Base-by-base conservation (phyloP, 352 stramenopile genomes). In the Phytophthora ramorum region DNA sequence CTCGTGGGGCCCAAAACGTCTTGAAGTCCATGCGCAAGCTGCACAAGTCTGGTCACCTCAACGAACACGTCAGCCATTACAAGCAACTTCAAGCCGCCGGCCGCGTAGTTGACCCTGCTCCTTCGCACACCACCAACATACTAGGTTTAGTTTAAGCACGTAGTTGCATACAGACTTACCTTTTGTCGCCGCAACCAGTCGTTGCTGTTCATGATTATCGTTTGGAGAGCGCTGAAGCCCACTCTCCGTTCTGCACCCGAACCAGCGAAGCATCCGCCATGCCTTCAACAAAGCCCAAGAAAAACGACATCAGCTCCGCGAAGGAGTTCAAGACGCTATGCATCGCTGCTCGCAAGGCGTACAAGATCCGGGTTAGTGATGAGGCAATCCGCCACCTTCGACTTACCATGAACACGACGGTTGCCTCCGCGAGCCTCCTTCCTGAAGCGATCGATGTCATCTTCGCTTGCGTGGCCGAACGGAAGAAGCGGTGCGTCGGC, bases 21-120 rank as follows among this genome's bases (percentile, higher is more conserved):
- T 7, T 66, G 9, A 58, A 58, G 57, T 58, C 45, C 35, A 57
- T 64, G 45, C 46, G 57, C n/a, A 56, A 52, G 10, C 47, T 52
- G 2, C 24, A 57, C 37, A 57, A 53, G 19, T 6, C 14, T 20
- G 48, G 49, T 4, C 17, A 41, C 22, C 40, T 59, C 17, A 35
- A 59, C 20, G n/a, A 0, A 6, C 13, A 24, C 14, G 49, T 46
- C 20, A 6, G 16, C 10, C 26, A 22, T 4, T 59, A 54, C 32
- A n/a, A 45, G 1, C 38, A 66, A 10, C 40, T 50, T 51, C n/a
- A 54, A 54, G 30, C 22, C 12, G 22, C 17, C 8, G 41, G 41
- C 17, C 35, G 35, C 35, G 17, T 41, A 4, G 35, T 41, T 41
- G 35, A 41, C 14, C 13, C 35, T 41, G 35, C 35, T 9, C 35